Base-by-base conservation (phyloP, 495 filamentous ascomycete genomes). In the Penicillium fimorum region DNA sequence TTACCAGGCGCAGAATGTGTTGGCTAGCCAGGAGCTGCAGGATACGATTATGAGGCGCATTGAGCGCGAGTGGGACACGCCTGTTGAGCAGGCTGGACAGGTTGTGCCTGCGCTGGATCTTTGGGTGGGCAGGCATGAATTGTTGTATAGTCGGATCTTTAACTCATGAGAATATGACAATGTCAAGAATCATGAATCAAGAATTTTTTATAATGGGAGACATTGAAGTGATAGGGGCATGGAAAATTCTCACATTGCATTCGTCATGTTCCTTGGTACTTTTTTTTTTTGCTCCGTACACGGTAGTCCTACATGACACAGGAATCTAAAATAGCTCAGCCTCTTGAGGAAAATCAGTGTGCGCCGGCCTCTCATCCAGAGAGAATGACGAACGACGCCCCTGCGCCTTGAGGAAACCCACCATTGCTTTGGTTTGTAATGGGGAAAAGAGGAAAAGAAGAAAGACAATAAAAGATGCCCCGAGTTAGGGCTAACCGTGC, bases 121-220 rank as follows among this genome's bases (percentile, higher is more conserved):
- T 43, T 98, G 93, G 91, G 78, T 95, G 55, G 94, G 95, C 11
- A 83, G 94, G 68, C 94, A 98, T 74, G 94, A 98, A 78, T 70
- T 96, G 68, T 72, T 98, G 38, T 98, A 98, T 74, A 95, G 90
- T 59, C 85, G 94, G 68, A 97, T 98, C 48, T 98, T 98, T 64
- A 97, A 98, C 69, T 87, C 84, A 50, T 87, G 61, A 78, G 37
- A 29, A 20, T 30, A 43, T 33, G 22, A 13, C 17, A 15, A 41
- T 15, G 20, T 24, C 13, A 15, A 37, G 33, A 8, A 9, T 38
- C 35, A 8, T n/a, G 18, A 9, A 47, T 47, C 29, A 27, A 27
- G 25, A 7, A 3, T 27, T 27, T 27, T 45, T 49, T 25, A n/a
- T 32, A 11, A 22, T 49, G 13, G n/a, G 29, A 6, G 15, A 47